Percentiles rank a stretch among this genome's conserved stretches.
Conservation (phyloP, 257 asterid species). For the Fraxinus pennsylvanica region DNA sequence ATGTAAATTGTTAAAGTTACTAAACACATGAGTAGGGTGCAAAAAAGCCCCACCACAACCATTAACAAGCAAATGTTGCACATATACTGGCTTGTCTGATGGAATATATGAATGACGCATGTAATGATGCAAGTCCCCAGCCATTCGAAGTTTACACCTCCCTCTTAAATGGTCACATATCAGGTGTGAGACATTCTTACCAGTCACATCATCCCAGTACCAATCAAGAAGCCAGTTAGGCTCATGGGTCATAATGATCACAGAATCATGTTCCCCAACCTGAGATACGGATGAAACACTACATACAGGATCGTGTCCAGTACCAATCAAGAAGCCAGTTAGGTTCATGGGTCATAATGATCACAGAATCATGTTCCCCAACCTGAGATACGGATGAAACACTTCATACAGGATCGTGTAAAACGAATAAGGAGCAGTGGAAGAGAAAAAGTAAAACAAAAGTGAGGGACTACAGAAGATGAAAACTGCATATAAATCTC, state of each 20-base stretch:
- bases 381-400: constrained; percentile 50
- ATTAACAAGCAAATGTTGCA: constrained; percentile 91
- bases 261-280: constrained; percentile 81
- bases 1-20: constrained; percentile 56
- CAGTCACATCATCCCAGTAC: constrained; percentile 79
- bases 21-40: constrained; percentile 97
- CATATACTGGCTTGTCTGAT: constrained; percentile 74
- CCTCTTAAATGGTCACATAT: constrained; percentile 82
- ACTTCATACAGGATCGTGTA: background rate
- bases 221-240: constrained; percentile 98
- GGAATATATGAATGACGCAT: constrained; percentile 90
- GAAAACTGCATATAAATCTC: background rate
- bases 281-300: constrained; percentile 30
- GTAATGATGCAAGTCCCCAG: constrained; percentile 98
- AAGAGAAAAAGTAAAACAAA: constrained; percentile 1
- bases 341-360: constrained; percentile 97
- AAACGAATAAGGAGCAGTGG: background rate
- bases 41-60: constrained; percentile 99
- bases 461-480: background rate
- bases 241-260: constrained; percentile 96
- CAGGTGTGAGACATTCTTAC: constrained; percentile 72
- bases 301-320: constrained; percentile 35
- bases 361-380: constrained; percentile 75
- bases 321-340: constrained; percentile 98
- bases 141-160: constrained; percentile 87